A percentile compares a stretch with the other conserved stretches of the same genome.
Conservation (phyloP, 1,284 basidiomycete species). For the Inonotus hispidus region DNA sequence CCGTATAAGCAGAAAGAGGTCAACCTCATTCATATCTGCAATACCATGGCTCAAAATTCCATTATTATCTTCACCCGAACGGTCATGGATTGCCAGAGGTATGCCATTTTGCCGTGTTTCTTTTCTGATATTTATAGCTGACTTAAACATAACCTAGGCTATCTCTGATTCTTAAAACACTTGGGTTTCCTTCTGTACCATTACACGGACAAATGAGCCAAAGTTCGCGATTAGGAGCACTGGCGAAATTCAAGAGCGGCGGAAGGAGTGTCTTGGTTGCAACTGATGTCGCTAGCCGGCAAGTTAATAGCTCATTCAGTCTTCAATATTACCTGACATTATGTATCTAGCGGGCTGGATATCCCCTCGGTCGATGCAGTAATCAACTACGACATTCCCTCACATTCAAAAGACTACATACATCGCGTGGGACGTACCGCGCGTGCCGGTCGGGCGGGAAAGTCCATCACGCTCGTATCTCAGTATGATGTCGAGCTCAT, state of each 20-base stretch:
- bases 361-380: conserved; percentile 96
- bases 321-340: conserved; percentile 15
- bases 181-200: conserved; percentile 95
- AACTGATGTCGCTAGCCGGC: conserved; percentile 96
- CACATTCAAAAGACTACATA: conserved; percentile 99
- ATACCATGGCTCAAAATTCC: conserved; percentile 87
- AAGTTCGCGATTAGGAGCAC: conserved; percentile 88
- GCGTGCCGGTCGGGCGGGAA: conserved; percentile 92
- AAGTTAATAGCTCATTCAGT: conserved; percentile 25
- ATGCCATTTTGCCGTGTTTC: conserved; percentile 21
- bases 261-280: conserved; percentile 91
- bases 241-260: conserved; percentile 95
- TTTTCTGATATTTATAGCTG: not conserved
- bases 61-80: conserved; percentile 97
- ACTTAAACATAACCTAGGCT: conserved; percentile 43
- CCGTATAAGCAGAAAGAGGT: conserved; percentile 93
- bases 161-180: conserved; percentile 82
- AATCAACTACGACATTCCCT: conserved; percentile 98
- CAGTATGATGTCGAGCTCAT: conserved; percentile 98
- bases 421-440: conserved; percentile 98
- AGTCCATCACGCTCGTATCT: conserved; percentile 93
- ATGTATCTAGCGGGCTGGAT: conserved; percentile 72
- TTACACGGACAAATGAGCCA: conserved; percentile 95
- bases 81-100: conserved; percentile 89
- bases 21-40: conserved; percentile 86